Evolutionary conservation across 2,329 filamentous ascomycete species (phyloP), one percentile per base, ranked within the genome.

Genomic region (Aspergillus texensis): DNA sequence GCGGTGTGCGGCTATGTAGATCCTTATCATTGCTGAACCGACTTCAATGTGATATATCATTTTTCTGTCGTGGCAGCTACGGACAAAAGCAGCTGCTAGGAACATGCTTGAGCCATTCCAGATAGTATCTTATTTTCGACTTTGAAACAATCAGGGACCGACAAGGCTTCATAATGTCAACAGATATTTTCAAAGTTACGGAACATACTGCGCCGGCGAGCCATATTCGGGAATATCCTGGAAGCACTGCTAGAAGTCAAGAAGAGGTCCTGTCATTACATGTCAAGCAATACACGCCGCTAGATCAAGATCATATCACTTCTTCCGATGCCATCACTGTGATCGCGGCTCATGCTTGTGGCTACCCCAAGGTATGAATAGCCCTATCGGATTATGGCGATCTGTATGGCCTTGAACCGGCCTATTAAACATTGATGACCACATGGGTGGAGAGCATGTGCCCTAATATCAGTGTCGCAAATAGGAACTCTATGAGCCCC

Each of bases 401-500:
- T 6, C 46, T 10, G 14, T 6, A 14, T 30, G 3, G 14, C 6
- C 39, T 41, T 41, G 39, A 12, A 24, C 26, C 16, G 9, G 26
- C 14, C 6, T 28, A 8, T 4, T 32, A n/a, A 28, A 16, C 6
- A 16, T 48, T 28, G 45, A 3, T 14, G 14, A 26, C 6, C 12
- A 14, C 45, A 28, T 4, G 1, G 11, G 24, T 11, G 1, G 8
- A 28, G 24, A 53, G 14, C 24, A 30, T 32, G 14, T n/a, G 4
- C 8, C 5, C n/a, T 55, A 36, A 41, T 3, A 36, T 6, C 2
- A 26, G 6, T 4, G 1, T 26, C 30, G 12, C 32, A 26, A 26
- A 26, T 14, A 63, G 62, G 62, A 66, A 43, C 21, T 66, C 6
- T 67, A 67, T 45, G 64, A 67, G 62, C 65, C 65, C 6, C 60